phyloP scores from a whole-genome alignment of 257 asterid genomes.

The Gynochthodes officinalis region DNA sequence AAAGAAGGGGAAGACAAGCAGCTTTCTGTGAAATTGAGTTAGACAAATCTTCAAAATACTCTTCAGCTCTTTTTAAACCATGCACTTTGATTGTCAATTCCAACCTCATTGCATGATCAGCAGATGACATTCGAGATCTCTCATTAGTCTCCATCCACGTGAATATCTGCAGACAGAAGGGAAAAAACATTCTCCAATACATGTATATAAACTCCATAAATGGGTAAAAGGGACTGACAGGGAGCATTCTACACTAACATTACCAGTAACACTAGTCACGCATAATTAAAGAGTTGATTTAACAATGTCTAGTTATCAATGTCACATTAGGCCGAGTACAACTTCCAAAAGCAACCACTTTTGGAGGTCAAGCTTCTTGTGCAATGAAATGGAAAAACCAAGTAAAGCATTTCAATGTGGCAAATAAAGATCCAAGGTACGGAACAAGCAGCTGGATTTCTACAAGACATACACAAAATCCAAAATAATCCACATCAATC shows the following conservation, averaged over 20 bases:
- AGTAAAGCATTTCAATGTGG: neutral
- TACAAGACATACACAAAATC: neutral
- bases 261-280: neutral
- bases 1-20: conserved; percentile 37
- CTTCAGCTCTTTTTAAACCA: conserved; percentile 26
- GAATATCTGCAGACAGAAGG: conserved; percentile 21
- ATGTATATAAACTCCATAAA: neutral
- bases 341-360: neutral
- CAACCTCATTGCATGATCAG: conserved; percentile 28
- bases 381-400: neutral
- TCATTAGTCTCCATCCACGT: conserved; percentile 33
- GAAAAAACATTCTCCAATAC: neutral
- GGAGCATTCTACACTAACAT: neutral
- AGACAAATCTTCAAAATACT: conserved; percentile 29
- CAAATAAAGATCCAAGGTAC: neutral
- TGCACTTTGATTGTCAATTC: conserved; percentile 29
- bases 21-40: conserved; percentile 30
- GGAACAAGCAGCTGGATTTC: too few relatives aligned
- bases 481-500: neutral
- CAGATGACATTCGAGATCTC: conserved; percentile 14
- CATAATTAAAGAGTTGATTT: neutral
- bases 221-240: neutral
- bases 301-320: neutral
- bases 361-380: neutral
- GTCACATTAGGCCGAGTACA: neutral